These are phyloP conservation scores for Fomitopsis pulvina DNA, from an alignment of 768 basidiomycete species.

Conservation along the genomic window DNA sequence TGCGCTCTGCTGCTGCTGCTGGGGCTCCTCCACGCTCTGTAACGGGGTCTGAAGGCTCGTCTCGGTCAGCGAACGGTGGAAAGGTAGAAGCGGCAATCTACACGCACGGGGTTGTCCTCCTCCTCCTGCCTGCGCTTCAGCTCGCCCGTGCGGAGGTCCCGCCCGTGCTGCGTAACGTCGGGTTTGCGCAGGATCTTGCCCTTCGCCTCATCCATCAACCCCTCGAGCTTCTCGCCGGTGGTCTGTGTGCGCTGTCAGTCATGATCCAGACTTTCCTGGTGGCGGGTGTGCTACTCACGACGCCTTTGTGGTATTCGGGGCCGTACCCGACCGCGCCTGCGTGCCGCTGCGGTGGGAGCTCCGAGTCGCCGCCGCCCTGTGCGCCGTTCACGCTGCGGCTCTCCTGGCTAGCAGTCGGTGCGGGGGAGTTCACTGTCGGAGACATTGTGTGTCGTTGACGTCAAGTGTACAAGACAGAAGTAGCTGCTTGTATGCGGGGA, in stretches of 20 bases:
- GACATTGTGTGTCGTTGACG: no score
- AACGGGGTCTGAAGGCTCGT: slow-evolving; percentile 3
- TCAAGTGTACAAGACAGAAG: no score
- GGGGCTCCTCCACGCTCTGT: not conserved
- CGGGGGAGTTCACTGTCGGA: slow-evolving; percentile 1
- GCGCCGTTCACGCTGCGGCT: not conserved
- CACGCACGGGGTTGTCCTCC: slow-evolving; percentile 12
- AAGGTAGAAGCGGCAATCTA: not conserved
- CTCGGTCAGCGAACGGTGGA: not conserved
- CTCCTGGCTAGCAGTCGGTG: not conserved
- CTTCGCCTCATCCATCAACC: slow-evolving; percentile 32
- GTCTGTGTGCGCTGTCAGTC: slow-evolving; percentile 10
- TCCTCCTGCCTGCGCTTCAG: slow-evolving; percentile 30
- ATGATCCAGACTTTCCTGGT: not conserved
- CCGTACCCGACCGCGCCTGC: slow-evolving; percentile 37
- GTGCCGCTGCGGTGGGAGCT: slow-evolving; percentile 33
- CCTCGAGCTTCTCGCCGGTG: slow-evolving; percentile 30
- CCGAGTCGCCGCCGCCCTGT: not conserved
- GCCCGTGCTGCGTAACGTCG: slow-evolving; percentile 31
- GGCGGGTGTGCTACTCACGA: slow-evolving; percentile 18
- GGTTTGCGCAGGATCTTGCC: slow-evolving; percentile 33
- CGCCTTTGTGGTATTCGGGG: slow-evolving; percentile 26
- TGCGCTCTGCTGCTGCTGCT: slow-evolving; percentile 7
- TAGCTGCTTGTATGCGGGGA: no score
- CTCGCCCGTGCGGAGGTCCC: slow-evolving; percentile 33